Evolutionary conservation across 2,329 filamentous ascomycete species (phyloP).

Genomic region (Phaeoacremonium minimum): DNA sequence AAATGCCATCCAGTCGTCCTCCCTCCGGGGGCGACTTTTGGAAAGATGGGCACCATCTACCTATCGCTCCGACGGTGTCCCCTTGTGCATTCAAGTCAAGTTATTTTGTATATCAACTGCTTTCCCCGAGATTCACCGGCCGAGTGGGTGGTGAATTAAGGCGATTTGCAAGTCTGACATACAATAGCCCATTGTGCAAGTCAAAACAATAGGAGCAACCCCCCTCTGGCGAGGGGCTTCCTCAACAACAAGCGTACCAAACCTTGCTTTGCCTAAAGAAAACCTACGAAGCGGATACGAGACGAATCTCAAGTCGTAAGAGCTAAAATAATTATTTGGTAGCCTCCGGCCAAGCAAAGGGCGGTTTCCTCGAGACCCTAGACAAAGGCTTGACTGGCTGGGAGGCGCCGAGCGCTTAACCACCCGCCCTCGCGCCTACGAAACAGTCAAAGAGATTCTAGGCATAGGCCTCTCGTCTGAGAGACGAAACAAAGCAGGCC

Average conservation of each 20-base stretch:
- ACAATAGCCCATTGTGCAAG: slow-evolving; percentile 4
- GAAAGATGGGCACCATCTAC: slow-evolving; percentile 8
- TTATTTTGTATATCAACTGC: slow-evolving; percentile 2
- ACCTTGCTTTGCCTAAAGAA: neutral
- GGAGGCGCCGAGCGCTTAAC: slow-evolving; percentile 14
- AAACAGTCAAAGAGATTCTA: slow-evolving; percentile 10
- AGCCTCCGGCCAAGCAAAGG: neutral
- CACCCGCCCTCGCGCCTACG: slow-evolving; percentile 7
- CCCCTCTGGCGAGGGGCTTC: neutral
- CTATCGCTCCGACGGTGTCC: slow-evolving; percentile 8
- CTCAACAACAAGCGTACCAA: neutral
- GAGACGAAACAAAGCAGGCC: slow-evolving; percentile 7
- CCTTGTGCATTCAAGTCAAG: slow-evolving; percentile 7
- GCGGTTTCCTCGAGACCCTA: neutral
- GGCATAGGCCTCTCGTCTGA: slow-evolving; percentile 6
- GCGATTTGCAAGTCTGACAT: slow-evolving; percentile 3
- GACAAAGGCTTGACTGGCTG: slow-evolving; percentile 18
- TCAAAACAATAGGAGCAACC: slow-evolving; percentile 4
- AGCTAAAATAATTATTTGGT: neutral
- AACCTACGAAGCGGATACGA: neutral
- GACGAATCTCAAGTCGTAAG: neutral
- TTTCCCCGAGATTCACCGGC: neutral
- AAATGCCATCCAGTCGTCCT: slow-evolving; percentile 7
- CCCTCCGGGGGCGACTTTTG: slow-evolving; percentile 6
- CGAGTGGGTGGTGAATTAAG: neutral